These are phyloP conservation scores for Mariannaea sp. DNA, from an alignment of 2,329 filamentous ascomycete genomes.

Conservation along the genomic window DNA sequence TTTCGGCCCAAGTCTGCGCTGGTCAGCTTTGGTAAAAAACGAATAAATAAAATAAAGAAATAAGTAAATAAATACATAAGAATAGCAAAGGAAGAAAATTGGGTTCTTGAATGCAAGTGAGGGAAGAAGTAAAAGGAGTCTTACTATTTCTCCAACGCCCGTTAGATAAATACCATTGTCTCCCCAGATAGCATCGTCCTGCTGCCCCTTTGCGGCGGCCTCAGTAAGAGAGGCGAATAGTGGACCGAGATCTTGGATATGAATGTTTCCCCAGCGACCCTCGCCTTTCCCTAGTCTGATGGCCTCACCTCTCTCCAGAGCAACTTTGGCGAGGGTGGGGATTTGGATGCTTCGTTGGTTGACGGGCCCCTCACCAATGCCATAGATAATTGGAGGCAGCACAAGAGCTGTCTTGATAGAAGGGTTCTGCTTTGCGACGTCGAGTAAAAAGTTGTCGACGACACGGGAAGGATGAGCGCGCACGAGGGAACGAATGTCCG, in stretches of 20 bases:
- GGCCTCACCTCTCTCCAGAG: constrained; percentile 41
- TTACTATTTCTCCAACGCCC: constrained; percentile 37
- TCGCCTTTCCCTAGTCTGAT: constrained; percentile 42
- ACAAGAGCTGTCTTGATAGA: constrained; percentile 44
- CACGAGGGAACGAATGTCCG: constrained; percentile 36
- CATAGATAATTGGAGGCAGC: constrained; percentile 47
- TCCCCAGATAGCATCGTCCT: constrained; percentile 42
- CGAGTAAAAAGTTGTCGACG: constrained; percentile 46
- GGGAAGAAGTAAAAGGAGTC: not conserved
- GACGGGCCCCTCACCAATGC: constrained; percentile 43
- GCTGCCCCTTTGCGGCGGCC: constrained; percentile 33
- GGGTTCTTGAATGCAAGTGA: too few species aligned
- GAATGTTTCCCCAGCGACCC: constrained; percentile 44
- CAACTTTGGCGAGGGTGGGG: constrained; percentile 42
- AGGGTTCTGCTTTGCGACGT: constrained; percentile 33
- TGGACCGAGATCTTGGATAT: constrained; percentile 42
- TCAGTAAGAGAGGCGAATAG: constrained; percentile 40
- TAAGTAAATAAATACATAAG: too few species aligned
- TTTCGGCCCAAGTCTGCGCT: constrained; percentile 38
- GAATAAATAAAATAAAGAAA: too few species aligned
- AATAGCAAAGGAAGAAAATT: too few species aligned
- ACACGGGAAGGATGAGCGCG: constrained; percentile 35
- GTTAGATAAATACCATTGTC: constrained; percentile 46
- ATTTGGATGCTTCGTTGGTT: constrained; percentile 50
- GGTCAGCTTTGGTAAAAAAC: constrained; percentile 14